Percentiles rank a stretch among this genome's conserved stretches.
Conservation (phyloP, 2,329 filamentous ascomycete species). For the Lachnellula arida region DNA sequence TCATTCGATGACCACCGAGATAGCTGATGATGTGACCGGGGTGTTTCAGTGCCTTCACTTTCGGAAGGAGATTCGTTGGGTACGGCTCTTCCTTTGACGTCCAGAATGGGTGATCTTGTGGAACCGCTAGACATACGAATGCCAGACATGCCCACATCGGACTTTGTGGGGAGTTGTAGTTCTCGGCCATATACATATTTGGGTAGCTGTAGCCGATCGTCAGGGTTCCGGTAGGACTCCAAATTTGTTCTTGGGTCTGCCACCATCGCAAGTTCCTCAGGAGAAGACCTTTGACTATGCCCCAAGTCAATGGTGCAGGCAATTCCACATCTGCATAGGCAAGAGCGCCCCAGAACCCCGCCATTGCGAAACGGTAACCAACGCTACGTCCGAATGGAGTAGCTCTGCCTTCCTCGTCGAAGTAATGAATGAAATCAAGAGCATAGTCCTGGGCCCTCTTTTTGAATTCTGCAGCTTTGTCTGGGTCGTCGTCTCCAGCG, state of each 20-base stretch:
- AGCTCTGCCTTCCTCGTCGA: constrained; percentile 64
- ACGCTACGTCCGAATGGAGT: constrained; percentile 76
- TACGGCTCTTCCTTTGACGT: constrained; percentile 59
- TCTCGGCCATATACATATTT: constrained; percentile 76
- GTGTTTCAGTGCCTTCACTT: constrained; percentile 57
- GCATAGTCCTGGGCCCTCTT: constrained; percentile 62
- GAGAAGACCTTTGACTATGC: constrained; percentile 72
- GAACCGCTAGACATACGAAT: constrained; percentile 68
- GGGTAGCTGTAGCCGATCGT: constrained; percentile 73
- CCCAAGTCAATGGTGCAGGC: constrained; percentile 68
- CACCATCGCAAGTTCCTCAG: constrained; percentile 74
- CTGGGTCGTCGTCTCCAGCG: constrained; percentile 60
- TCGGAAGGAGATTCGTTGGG: constrained; percentile 50
- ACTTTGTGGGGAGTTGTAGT: constrained; percentile 74
- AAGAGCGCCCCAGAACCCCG: constrained; percentile 75
- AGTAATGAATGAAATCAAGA: constrained; percentile 70
- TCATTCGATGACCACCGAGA: constrained; percentile 69
- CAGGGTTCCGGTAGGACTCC: constrained; percentile 68
- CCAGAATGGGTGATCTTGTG: constrained; percentile 71
- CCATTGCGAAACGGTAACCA: constrained; percentile 80
- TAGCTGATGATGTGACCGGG: constrained; percentile 70
- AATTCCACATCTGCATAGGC: constrained; percentile 72
- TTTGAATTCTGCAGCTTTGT: constrained; percentile 64
- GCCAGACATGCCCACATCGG: constrained; percentile 74
- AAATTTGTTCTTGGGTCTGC: constrained; percentile 70